Evolutionary conservation across 2,329 filamentous ascomycete genomes (phyloP).

Genomic region (Neofusicoccum sp.): DNA sequence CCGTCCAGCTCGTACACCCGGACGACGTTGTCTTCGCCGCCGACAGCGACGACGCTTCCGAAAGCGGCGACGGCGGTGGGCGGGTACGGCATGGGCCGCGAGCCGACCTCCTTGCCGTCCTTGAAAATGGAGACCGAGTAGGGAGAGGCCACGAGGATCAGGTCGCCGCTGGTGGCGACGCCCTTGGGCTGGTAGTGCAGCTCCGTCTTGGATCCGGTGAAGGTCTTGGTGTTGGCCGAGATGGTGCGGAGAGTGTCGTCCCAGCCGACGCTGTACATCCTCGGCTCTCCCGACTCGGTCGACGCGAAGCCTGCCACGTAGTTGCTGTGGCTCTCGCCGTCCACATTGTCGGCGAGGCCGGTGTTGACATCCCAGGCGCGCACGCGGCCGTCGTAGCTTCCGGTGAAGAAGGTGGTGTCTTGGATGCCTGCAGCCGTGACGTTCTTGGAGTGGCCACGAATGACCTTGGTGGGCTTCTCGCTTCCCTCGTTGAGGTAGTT

Average conservation of each 20-base stretch:
- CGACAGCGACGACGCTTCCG: slow-evolving; percentile 67
- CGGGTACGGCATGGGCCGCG: slow-evolving; percentile 60
- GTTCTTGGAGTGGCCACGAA: slow-evolving; percentile 88
- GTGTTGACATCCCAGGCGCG: slow-evolving; percentile 76
- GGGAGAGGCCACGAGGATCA: slow-evolving; percentile 52
- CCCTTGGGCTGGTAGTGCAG: slow-evolving; percentile 80
- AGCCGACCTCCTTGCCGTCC: slow-evolving; percentile 59
- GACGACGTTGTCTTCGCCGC: slow-evolving; percentile 70
- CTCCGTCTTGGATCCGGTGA: slow-evolving; percentile 65
- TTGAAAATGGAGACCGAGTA: slow-evolving; percentile 45
- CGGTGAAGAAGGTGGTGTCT: slow-evolving; percentile 73
- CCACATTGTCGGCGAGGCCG: slow-evolving; percentile 67
- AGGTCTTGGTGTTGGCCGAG: slow-evolving; percentile 72
- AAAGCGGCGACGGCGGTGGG: slow-evolving; percentile 69
- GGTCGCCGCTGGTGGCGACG: slow-evolving; percentile 55
- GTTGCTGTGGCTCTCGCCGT: slow-evolving; percentile 80
- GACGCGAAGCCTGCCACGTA: slow-evolving; percentile 74
- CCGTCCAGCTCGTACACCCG: slow-evolving; percentile 68
- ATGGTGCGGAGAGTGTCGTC: slow-evolving; percentile 84
- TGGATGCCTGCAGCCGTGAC: slow-evolving; percentile 72
- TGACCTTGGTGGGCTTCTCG: slow-evolving; percentile 64
- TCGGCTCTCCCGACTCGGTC: slow-evolving; percentile 38
- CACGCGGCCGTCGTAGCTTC: slow-evolving; percentile 87
- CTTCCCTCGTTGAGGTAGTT: slow-evolving; percentile 80
- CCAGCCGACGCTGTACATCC: slow-evolving; percentile 87